These are phyloP conservation scores for Chrysanthemum makinoi DNA, from an alignment of 129 eudicot genomes.

Conservation along the genomic window DNA sequence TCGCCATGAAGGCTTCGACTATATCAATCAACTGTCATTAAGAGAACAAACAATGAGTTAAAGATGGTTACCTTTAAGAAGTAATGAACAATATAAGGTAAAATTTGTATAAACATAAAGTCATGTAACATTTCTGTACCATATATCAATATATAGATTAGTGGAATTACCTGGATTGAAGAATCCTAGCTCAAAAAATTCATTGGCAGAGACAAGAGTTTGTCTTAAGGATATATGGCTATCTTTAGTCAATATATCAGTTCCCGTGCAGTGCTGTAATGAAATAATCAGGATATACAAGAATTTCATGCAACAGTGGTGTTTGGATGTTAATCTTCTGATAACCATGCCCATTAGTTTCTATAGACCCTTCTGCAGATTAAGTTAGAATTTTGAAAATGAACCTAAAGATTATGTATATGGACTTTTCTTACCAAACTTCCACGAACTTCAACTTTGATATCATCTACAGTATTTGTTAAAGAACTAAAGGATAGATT, in stretches of 20 bases:
- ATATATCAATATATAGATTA: conserved; percentile 22
- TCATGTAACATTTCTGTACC: conserved; percentile 4
- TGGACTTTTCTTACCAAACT: neutral
- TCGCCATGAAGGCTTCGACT: too few relatives aligned
- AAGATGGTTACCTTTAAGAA: too few relatives aligned
- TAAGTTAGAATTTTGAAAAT: neutral
- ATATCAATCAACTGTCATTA: too few relatives aligned
- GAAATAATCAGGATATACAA: conserved; percentile 10
- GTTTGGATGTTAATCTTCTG: neutral
- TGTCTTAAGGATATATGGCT: neutral
- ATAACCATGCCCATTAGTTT: neutral
- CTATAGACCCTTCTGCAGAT: conserved; percentile 4
- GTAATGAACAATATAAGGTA: too few relatives aligned
- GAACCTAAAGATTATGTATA: neutral
- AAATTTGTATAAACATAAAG: too few relatives aligned
- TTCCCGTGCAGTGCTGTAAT: neutral
- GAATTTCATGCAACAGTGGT: neutral
- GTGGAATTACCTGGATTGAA: conserved; percentile 31
- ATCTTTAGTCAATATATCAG: conserved; percentile 23
- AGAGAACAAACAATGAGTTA: too few relatives aligned
- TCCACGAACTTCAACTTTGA: neutral
- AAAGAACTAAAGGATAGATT: neutral
- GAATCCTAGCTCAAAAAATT: conserved; percentile 26
- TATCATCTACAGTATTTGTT: too few relatives aligned
- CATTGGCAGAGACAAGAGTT: conserved; percentile 16